phyloP scores from a whole-genome alignment of 768 basidiomycete genomes.

The Saitozyma sp. region DNA sequence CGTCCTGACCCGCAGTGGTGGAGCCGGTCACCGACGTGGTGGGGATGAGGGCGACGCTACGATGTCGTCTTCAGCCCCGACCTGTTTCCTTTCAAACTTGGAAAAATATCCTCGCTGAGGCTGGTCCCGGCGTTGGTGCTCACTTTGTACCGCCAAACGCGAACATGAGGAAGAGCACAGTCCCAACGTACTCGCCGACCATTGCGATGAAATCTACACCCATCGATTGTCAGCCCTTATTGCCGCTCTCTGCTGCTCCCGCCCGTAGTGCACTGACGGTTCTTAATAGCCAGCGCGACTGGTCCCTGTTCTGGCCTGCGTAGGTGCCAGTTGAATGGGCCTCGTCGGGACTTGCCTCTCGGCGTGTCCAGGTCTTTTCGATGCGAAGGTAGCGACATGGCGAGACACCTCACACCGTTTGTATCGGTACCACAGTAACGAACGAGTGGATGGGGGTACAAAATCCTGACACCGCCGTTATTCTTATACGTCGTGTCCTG shows the following conservation, averaged over 20 bases:
- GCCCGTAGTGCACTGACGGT: slow-evolving; percentile 25
- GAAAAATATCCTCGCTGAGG: neutral
- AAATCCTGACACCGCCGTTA: too few relatives aligned
- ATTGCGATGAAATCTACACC: slow-evolving; percentile 48
- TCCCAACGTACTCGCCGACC: slow-evolving; percentile 52
- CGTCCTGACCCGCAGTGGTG: slow-evolving; percentile 37
- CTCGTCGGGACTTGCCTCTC: neutral
- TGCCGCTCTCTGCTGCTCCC: neutral
- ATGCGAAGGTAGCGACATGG: too few relatives aligned
- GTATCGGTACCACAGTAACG: too few relatives aligned
- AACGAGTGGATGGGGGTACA: too few relatives aligned
- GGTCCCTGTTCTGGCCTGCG: slow-evolving; percentile 33
- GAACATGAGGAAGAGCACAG: slow-evolving; percentile 51
- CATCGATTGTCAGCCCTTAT: neutral
- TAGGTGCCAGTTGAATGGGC: slow-evolving; percentile 39
- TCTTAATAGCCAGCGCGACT: slow-evolving; percentile 40
- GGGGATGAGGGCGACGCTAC: slow-evolving; percentile 49
- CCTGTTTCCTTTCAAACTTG: too few relatives aligned
- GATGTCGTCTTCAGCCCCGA: too few relatives aligned
- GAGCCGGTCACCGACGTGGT: slow-evolving; percentile 42
- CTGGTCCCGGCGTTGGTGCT: neutral
- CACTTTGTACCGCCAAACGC: slow-evolving; percentile 51
- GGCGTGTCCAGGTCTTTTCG: too few relatives aligned
- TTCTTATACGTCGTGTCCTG: too few relatives aligned
- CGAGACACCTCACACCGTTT: too few relatives aligned